phyloP scores from a whole-genome alignment of 2,329 filamentous ascomycete species.

The Fusarium beomiforme region DNA sequence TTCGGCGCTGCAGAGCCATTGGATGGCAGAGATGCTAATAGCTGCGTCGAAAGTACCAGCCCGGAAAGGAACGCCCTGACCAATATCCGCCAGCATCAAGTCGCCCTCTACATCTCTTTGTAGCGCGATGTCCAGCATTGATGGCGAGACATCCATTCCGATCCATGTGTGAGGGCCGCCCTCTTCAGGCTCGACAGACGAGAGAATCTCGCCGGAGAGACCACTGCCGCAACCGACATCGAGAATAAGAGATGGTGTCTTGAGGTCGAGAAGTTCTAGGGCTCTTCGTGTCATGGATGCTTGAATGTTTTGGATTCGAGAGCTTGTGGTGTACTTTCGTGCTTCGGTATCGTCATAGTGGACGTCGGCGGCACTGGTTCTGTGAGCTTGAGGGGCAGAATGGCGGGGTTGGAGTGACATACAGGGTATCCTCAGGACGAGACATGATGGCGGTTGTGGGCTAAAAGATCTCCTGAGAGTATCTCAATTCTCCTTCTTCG shows the following conservation, averaged over 20 bases:
- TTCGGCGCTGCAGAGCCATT: slow-evolving; percentile 98
- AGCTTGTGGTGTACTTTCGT: slow-evolving; percentile 96
- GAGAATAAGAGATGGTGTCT: slow-evolving; percentile 84
- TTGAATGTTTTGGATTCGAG: slow-evolving; percentile 95
- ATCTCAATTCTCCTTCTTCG: accelerated
- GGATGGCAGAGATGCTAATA: slow-evolving; percentile 94
- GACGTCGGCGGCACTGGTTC: slow-evolving; percentile 84
- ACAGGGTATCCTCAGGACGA: slow-evolving; percentile 95
- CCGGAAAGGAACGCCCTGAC: slow-evolving; percentile 93
- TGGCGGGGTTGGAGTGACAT: slow-evolving; percentile 48
- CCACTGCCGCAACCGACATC: slow-evolving; percentile 97
- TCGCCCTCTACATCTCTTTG: slow-evolving; percentile 94
- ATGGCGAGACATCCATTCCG: slow-evolving; percentile 94
- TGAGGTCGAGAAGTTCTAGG: slow-evolving; percentile 87
- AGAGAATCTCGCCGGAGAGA: slow-evolving; percentile 92
- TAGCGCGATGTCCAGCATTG: slow-evolving; percentile 96
- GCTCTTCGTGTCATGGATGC: slow-evolving; percentile 93
- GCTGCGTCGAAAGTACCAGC: slow-evolving; percentile 94
- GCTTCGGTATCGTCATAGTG: slow-evolving; percentile 98
- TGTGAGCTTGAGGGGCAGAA: slow-evolving; percentile 41
- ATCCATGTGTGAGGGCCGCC: slow-evolving; percentile 93
- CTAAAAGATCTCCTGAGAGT: background rate
- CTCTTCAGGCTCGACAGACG: slow-evolving; percentile 72
- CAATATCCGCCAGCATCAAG: slow-evolving; percentile 92
- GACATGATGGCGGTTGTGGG: slow-evolving; percentile 73